Percentiles rank a stretch among this genome's conserved stretches.
Evolutionary conservation across 371 early-diverging fungal genomes (phyloP).

Genomic region (Blakeslea trispora): DNA sequence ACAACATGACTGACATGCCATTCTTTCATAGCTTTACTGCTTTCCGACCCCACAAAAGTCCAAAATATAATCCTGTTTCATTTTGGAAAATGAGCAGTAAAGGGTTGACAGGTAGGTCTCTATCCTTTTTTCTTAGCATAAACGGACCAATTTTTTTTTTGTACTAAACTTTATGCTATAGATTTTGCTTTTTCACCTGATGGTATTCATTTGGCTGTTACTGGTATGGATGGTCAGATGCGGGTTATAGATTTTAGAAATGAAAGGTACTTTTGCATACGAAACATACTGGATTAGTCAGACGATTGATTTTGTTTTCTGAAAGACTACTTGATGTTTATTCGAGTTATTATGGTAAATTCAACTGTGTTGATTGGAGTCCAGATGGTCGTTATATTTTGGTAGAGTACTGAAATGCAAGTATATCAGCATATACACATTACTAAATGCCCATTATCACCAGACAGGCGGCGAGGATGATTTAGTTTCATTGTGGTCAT

Average conservation of each 20-base stretch:
- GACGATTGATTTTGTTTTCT: background rate
- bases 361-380: constrained; percentile 90
- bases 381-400: constrained; percentile 91
- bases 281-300: background rate
- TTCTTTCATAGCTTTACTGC: constrained; percentile 53
- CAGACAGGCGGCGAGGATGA: constrained; percentile 95
- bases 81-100: constrained; percentile 72
- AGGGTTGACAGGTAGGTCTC: constrained; percentile 64
- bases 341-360: constrained; percentile 80
- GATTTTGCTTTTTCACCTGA: constrained; percentile 89
- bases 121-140: background rate
- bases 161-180: constrained; percentile 10
- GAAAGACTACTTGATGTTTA: constrained; percentile 67
- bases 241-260: constrained; percentile 73
- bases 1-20: background rate
- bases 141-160: background rate
- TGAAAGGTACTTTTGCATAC: constrained; percentile 47
- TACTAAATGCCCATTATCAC: background rate
- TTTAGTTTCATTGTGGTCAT: constrained; percentile 89
- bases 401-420: constrained; percentile 41
- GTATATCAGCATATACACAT: too few species aligned
- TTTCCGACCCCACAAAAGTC: constrained; percentile 49
- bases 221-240: constrained; percentile 76
- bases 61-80: constrained; percentile 74
- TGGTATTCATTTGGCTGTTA: constrained; percentile 77